Percentiles rank a stretch among this genome's conserved stretches.
Conservation (phyloP, 2,329 filamentous ascomycete genomes). For the Ophiosphaerella herpotricha region DNA sequence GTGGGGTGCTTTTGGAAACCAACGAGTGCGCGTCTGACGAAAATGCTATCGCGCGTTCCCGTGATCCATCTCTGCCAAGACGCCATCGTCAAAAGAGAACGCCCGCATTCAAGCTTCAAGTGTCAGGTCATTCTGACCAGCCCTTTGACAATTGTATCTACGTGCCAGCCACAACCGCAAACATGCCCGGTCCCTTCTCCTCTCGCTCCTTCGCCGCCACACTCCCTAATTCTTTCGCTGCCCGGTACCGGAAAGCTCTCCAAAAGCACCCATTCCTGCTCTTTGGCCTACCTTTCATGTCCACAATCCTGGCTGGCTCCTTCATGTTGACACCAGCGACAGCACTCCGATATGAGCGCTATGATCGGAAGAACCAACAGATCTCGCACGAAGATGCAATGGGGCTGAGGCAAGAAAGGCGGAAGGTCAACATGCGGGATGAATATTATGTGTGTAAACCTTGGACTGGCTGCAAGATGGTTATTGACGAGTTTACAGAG, state of each 20-base stretch:
- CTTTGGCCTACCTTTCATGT: slow-evolving; percentile 91
- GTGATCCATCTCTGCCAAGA: slow-evolving; percentile 9
- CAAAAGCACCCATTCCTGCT: slow-evolving; percentile 83
- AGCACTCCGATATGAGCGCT: slow-evolving; percentile 88
- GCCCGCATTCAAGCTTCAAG: slow-evolving; percentile 8
- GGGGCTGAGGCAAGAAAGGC: slow-evolving; percentile 71
- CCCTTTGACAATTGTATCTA: not conserved
- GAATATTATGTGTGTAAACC: slow-evolving; percentile 76
- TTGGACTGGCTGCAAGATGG: not conserved
- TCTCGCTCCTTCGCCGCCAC: slow-evolving; percentile 62
- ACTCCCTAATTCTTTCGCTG: slow-evolving; percentile 66
- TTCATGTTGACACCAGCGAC: slow-evolving; percentile 95
- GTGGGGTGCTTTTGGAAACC: not conserved
- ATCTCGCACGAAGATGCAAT: slow-evolving; percentile 85
- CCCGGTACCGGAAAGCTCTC: slow-evolving; percentile 76
- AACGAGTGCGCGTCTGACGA: not conserved
- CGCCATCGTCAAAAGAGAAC: not conserved
- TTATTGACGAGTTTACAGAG: slow-evolving; percentile 57
- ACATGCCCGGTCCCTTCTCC: slow-evolving; percentile 64
- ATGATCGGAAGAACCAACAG: slow-evolving; percentile 87
- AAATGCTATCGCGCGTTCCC: slow-evolving; percentile 8
- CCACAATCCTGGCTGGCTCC: slow-evolving; percentile 85
- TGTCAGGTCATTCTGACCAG: slow-evolving; percentile 9
- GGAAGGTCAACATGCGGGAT: slow-evolving; percentile 79
- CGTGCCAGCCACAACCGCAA: not conserved